A percentile compares a stretch with the other conserved stretches of the same genome.
Evolutionary conservation across 2,329 filamentous ascomycete genomes (phyloP).

Genomic region (Pyricularia grisea): DNA sequence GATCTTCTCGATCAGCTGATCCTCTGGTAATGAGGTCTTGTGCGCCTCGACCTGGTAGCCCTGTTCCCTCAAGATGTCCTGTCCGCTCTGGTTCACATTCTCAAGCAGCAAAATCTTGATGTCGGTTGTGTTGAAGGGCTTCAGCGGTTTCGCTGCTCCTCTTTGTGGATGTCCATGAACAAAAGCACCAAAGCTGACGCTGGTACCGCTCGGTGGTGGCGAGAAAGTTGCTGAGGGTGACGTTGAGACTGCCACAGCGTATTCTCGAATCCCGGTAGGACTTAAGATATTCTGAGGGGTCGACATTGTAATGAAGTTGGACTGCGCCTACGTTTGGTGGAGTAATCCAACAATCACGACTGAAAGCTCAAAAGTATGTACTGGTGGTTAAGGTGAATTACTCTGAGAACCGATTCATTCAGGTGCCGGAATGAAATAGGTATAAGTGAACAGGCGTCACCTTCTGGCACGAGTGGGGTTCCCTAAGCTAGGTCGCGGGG

Average conservation of each 20-base stretch:
- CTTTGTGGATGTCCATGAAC: slow-evolving; percentile 25
- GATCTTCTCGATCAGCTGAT: slow-evolving; percentile 95
- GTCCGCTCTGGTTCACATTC: slow-evolving; percentile 88
- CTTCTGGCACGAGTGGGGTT: neutral
- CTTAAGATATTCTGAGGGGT: slow-evolving; percentile 14
- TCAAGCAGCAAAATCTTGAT: slow-evolving; percentile 94
- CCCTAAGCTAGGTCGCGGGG: neutral
- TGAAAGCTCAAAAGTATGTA: neutral
- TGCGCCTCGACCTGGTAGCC: slow-evolving; percentile 93
- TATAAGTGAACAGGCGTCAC: neutral
- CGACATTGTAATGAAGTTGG: slow-evolving; percentile 9
- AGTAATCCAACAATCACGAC: neutral
- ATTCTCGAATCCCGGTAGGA: slow-evolving; percentile 34
- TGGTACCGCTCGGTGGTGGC: slow-evolving; percentile 49
- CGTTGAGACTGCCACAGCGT: slow-evolving; percentile 59
- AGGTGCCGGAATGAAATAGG: neutral
- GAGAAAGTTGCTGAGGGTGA: slow-evolving; percentile 72
- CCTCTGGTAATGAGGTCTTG: slow-evolving; percentile 84
- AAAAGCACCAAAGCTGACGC: slow-evolving; percentile 13
- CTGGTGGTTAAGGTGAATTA: neutral
- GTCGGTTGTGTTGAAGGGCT: slow-evolving; percentile 91
- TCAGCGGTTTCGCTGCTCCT: slow-evolving; percentile 62
- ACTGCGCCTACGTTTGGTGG: neutral
- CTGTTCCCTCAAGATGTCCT: slow-evolving; percentile 71
- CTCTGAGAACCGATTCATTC: neutral